phyloP scores from a whole-genome alignment of 345 rosid species.

The Mallotus nudiflorus region DNA sequence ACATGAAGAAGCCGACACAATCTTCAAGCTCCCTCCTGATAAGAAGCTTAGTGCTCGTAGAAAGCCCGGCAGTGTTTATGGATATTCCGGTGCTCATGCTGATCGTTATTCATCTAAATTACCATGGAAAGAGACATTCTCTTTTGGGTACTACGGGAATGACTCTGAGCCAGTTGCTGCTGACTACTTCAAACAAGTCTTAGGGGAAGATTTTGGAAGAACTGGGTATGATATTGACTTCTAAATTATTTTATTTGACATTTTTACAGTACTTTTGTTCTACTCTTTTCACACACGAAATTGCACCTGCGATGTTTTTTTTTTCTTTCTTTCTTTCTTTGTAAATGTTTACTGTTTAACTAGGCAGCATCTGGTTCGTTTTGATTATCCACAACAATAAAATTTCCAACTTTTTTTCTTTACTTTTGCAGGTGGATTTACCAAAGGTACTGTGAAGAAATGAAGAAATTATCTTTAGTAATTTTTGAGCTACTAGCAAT shows the following conservation, averaged over 20 bases:
- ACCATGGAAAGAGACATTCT: slow-evolving; percentile 70
- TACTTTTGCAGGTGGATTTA: slow-evolving; percentile 40
- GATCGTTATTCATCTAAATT: slow-evolving; percentile 50
- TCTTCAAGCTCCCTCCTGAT: slow-evolving; percentile 44
- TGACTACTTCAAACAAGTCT: slow-evolving; percentile 40
- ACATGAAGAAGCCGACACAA: slow-evolving; percentile 29
- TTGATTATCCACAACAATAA: too few species aligned
- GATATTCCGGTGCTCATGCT: slow-evolving; percentile 58
- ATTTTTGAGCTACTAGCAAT: slow-evolving; percentile 51
- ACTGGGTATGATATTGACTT: slow-evolving; percentile 39
- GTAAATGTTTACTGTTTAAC: too few species aligned
- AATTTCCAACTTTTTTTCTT: too few species aligned
- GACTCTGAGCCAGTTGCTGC: slow-evolving; percentile 24
- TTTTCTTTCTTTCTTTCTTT: too few species aligned
- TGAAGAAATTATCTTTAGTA: slow-evolving; percentile 40
- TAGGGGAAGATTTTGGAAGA: slow-evolving; percentile 48
- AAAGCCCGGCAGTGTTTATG: slow-evolving; percentile 37
- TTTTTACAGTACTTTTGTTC: too few species aligned
- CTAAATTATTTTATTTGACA: too few species aligned
- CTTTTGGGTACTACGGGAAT: slow-evolving; percentile 34
- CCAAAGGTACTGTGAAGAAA: slow-evolving; percentile 49
- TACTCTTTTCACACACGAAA: too few species aligned
- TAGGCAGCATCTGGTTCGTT: too few species aligned
- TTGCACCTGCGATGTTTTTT: too few species aligned
- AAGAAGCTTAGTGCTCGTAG: slow-evolving; percentile 39